phyloP scores from a whole-genome alignment of 2,329 filamentous ascomycete genomes.

The Coniochaeta prunicola region DNA sequence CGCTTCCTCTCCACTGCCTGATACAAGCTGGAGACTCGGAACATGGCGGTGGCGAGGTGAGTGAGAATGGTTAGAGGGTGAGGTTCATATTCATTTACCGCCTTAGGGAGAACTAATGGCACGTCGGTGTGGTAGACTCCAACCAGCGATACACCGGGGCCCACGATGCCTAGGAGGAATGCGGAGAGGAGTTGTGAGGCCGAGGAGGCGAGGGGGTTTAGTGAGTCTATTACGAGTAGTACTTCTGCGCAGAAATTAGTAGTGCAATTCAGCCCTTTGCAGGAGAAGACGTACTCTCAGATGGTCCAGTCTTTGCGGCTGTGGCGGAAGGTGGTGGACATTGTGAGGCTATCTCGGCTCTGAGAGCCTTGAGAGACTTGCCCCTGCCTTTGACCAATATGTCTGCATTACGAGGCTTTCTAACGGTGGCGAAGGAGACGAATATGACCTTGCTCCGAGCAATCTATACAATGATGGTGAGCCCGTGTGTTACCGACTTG shows the following conservation, averaged over 20 bases:
- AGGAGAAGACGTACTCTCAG: slow-evolving; percentile 32
- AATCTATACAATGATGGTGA: slow-evolving; percentile 29
- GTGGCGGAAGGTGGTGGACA: slow-evolving; percentile 33
- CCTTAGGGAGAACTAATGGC: slow-evolving; percentile 42
- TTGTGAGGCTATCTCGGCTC: slow-evolving; percentile 51
- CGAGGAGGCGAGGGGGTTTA: slow-evolving; percentile 57
- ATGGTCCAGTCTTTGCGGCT: slow-evolving; percentile 24
- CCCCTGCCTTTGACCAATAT: slow-evolving; percentile 57
- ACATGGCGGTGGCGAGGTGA: slow-evolving; percentile 83
- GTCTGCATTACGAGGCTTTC: slow-evolving; percentile 57
- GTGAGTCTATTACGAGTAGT: slow-evolving; percentile 72
- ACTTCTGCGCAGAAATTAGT: slow-evolving; percentile 41
- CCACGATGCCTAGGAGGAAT: slow-evolving; percentile 64
- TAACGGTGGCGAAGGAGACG: slow-evolving; percentile 69
- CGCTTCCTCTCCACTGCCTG: slow-evolving; percentile 68
- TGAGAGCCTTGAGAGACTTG: slow-evolving; percentile 49
- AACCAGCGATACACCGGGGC: slow-evolving; percentile 63
- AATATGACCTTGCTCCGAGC: slow-evolving; percentile 66
- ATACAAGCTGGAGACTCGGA: slow-evolving; percentile 64
- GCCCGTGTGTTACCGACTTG: background rate
- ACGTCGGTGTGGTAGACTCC: slow-evolving; percentile 79
- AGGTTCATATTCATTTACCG: slow-evolving; percentile 52
- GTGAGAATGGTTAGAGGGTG: slow-evolving; percentile 63
- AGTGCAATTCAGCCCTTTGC: background rate
- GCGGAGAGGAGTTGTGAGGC: slow-evolving; percentile 51